Evolutionary conservation across 2,329 filamentous ascomycete genomes (phyloP), one percentile per base, ranked within the genome.

Genomic region (Gnomoniopsis sp.): DNA sequence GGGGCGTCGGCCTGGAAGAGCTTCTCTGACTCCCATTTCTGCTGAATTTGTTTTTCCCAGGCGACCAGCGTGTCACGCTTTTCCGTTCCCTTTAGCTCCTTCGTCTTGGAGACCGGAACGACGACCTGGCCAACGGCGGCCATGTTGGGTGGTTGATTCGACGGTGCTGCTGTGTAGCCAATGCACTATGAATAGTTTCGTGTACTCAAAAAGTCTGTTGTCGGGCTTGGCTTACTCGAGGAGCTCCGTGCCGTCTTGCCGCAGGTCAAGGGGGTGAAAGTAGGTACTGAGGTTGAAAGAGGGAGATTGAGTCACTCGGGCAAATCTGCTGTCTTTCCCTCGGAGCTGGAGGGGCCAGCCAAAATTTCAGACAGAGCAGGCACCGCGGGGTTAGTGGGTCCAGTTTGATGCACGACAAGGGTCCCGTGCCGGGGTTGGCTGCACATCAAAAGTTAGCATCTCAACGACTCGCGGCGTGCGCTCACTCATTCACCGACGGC

Each of bases 11-110:
- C 83, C 75, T 97, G 83, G 82, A 98, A 99, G 66, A 96, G 79
- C 64, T 83, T 82, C 66, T 85, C 79, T 60, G 90, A 80, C 69
- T 88, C 84, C 91, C 91, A 96, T 83, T 88, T 81, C 70, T 87
- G 79, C 77, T 98, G 93, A 76, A 96, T 97, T 72, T 92, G 92
- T 78, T 95, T 96, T 79, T 98, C 93, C 68, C 88, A 84, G 34
- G 85, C 85, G 67, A 95, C 88, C 65, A 96, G 80, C 53, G 87
- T 84, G 70, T 96, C 91, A 72, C 92, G 82, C 77, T 96, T 96
- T 69, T 96, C 91, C 43, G 92, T 96, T 84, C 82, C 82, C 72
- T 83, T 85, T 68, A 85, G 74, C 73, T 85, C 82, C 72, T 85
- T 85, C 58, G 80, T 84, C 71, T 84, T 84, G 71, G 80, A 84